A percentile compares a stretch with the other conserved stretches of the same genome.
Evolutionary conservation across 2,329 filamentous ascomycete genomes (phyloP).

Genomic region (Pseudogymnoascus sp.): DNA sequence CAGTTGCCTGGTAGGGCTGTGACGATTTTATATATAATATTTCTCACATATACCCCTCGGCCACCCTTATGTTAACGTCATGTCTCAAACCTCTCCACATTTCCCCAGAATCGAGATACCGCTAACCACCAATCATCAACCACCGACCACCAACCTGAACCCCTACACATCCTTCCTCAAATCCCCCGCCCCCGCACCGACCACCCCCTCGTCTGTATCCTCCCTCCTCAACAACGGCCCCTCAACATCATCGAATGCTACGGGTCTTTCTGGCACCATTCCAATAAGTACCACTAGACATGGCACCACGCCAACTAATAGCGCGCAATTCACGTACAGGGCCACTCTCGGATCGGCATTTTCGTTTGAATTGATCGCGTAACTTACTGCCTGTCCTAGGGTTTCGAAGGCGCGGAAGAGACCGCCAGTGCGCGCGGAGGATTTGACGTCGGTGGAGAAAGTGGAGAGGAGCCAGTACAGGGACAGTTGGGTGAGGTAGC

Average conservation of each 20-base stretch:
- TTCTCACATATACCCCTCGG: background rate
- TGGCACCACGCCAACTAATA: conserved; percentile 13
- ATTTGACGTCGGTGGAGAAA: conserved; percentile 29
- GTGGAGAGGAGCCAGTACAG: conserved; percentile 33
- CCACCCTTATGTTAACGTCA: background rate
- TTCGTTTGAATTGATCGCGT: conserved; percentile 24
- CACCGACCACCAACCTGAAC: background rate
- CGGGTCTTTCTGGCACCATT: conserved; percentile 13
- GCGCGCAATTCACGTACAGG: conserved; percentile 16
- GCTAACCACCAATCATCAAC: background rate
- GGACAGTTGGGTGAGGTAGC: conserved; percentile 16
- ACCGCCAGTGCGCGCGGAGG: conserved; percentile 26
- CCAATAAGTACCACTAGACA: conserved; percentile 14
- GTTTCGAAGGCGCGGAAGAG: conserved; percentile 26
- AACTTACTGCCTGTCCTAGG: conserved; percentile 27
- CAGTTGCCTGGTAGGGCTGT: background rate
- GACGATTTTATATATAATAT: background rate
- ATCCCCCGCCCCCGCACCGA: background rate
- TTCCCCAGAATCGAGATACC: background rate
- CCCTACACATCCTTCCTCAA: background rate
- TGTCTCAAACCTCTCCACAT: background rate
- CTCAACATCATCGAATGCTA: conserved; percentile 11
- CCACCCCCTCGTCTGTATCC: background rate
- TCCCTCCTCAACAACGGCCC: background rate
- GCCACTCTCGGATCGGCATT: conserved; percentile 10